Evolutionary conservation across 805 yeast genomes (phyloP).

Genomic region (Saccharomycopsis babjevae): DNA sequence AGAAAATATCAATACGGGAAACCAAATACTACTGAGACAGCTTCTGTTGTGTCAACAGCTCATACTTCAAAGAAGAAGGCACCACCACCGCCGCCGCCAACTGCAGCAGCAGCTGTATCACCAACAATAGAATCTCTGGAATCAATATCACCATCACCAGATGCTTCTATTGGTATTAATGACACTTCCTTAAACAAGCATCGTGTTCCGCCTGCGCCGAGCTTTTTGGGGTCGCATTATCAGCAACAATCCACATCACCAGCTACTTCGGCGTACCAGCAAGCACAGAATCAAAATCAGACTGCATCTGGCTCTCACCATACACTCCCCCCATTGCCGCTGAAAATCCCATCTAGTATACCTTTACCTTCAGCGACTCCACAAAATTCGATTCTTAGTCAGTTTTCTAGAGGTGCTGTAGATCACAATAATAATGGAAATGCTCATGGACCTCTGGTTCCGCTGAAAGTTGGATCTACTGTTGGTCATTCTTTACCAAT

Average conservation of each 20-base stretch:
- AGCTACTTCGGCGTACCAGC: background rate
- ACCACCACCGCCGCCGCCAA: conserved; percentile 15
- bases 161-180: background rate
- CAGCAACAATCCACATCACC: conserved; percentile 2
- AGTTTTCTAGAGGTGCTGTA: background rate
- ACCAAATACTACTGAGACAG: background rate
- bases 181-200: background rate
- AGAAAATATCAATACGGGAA: conserved; percentile 35
- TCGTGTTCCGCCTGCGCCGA: conserved; percentile 15
- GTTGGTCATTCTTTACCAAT: background rate
- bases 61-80: conserved; percentile 7
- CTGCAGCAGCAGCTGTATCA: background rate
- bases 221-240: conserved; percentile 12
- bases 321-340: conserved; percentile 16
- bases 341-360: conserved; percentile 6
- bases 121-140: background rate
- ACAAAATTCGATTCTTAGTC: background rate
- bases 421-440: background rate
- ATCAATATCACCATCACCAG: background rate
- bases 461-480: background rate
- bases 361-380: background rate
- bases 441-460: background rate
- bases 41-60: background rate
- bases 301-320: conserved; percentile 8
- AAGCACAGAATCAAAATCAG: conserved; percentile 1